Evolutionary conservation across 2,329 filamentous ascomycete genomes (phyloP), one percentile per base, ranked within the genome.

Genomic region (Phaeomoniella chlamydospora): DNA sequence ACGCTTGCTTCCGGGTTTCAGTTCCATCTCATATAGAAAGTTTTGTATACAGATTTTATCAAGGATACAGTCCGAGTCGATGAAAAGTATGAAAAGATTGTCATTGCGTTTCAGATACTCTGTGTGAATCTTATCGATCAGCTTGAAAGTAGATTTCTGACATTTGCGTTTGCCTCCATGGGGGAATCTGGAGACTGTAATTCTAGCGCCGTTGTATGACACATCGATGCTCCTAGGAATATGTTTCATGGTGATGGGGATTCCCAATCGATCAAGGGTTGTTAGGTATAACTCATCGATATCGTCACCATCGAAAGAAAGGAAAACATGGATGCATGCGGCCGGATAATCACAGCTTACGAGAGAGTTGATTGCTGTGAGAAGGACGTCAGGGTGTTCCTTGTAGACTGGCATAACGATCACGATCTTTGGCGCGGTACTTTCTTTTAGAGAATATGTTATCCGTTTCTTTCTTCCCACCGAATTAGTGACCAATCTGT

Each of bases 11-110:
- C 87, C 87, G 1, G 88, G 88, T 56, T 88, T 94, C 41, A 96
- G 67, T 58, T 96, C 86, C 90, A 96, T 96, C 54, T 96, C 88
- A 58, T 90, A 94, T 63, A 96, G 83, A 59, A 96, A 96, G 56
- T 94, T 96, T 54, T 94, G 88, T 40, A 96, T 73, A 54, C 88
- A 96, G 29, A 87, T 75, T 39, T 77, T 74, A 62, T 96, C 88
- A 34, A 96, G 66, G 42, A 94, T 90, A 58, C 90, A 96, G 55
- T 96, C 88, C 0, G 87, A 94, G 61, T 96, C 88, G 53, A 96
- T 94, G 60, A 96, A 96, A 9, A 96, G 72, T 36, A 96, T 80
- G 55, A 96, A 96, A 0, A 96, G 65, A 48, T 96, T 84, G 58
- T 96, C 88, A 52, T 94, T 84, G 33, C 76, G 70, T 57, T 79